Evolutionary conservation across 768 basidiomycete genomes (phyloP).

Genomic region (Boletellus emodensis): DNA sequence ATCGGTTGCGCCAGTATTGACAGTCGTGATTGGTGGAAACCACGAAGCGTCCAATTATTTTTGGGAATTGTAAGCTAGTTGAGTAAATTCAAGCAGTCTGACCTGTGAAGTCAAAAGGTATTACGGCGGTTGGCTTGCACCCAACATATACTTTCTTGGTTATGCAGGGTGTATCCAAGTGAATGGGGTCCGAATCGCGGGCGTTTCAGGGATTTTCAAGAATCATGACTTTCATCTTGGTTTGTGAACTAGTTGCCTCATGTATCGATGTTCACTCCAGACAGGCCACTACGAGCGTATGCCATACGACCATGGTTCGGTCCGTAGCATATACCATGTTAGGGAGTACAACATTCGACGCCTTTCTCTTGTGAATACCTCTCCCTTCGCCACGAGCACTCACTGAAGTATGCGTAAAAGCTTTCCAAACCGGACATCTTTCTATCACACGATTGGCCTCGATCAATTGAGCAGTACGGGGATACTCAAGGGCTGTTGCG

Average conservation of each 20-base stretch:
- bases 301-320: constrained; percentile 69
- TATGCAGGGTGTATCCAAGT: constrained; percentile 85
- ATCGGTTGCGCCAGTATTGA: constrained; percentile 78
- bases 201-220: constrained; percentile 92
- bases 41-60: constrained; percentile 97
- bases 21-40: constrained; percentile 94
- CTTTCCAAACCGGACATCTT: constrained; percentile 68
- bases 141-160: constrained; percentile 95
- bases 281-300: constrained; percentile 76
- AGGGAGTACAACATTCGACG: constrained; percentile 81
- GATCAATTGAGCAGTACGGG: constrained; percentile 77
- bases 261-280: constrained; percentile 3
- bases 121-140: constrained; percentile 95
- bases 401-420: constrained; percentile 28
- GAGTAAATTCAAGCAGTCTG: background rate
- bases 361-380: constrained; percentile 58
- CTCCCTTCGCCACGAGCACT: background rate
- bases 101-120: constrained; percentile 48
- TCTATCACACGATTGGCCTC: constrained; percentile 97
- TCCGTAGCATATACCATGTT: constrained; percentile 87
- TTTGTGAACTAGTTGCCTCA: constrained; percentile 22
- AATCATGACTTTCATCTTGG: constrained; percentile 67
- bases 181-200: constrained; percentile 84
- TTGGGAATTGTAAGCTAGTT: constrained; percentile 78
- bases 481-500: constrained; percentile 61